A percentile compares a stretch with the other conserved stretches of the same genome.
Conservation (phyloP, 106 monocot species). For the Gastrodia elata region DNA sequence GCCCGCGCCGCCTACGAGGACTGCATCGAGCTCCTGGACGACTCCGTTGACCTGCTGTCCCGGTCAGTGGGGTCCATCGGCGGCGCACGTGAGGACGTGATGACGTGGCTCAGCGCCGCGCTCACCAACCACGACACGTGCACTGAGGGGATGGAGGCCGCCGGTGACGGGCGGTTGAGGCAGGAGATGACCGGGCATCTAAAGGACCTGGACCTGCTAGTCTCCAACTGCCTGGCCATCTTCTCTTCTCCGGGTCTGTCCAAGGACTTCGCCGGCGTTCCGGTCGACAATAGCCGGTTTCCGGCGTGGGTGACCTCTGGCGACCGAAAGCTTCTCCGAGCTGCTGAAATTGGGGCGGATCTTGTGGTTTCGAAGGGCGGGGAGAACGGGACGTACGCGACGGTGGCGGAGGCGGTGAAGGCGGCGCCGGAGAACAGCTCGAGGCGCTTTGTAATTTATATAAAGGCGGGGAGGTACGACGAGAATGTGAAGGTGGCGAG, state of each 20-base stretch:
- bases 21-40: conserved; percentile 70
- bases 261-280: conserved; percentile 59
- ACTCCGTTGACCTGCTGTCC: conserved; percentile 40
- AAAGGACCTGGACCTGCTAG: conserved; percentile 48
- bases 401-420: conserved; percentile 61
- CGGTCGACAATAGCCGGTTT: conserved; percentile 63
- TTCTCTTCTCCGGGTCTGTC: conserved; percentile 42
- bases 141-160: conserved; percentile 52
- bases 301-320: conserved; percentile 51
- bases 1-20: conserved; percentile 48
- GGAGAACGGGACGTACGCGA: conserved; percentile 65
- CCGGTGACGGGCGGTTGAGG: conserved; percentile 24
- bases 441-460: conserved; percentile 61
- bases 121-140: conserved; percentile 96
- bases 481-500: conserved; percentile 68
- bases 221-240: conserved; percentile 81
- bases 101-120: conserved; percentile 89
- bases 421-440: conserved; percentile 62
- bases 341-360: conserved; percentile 34
- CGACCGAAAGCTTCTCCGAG: conserved; percentile 63
- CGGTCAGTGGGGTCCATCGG: conserved; percentile 23
- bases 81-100: conserved; percentile 46
- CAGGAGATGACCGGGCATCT: conserved; percentile 45
- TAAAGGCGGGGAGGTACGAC: conserved; percentile 66
- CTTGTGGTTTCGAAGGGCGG: conserved; percentile 73